phyloP scores from a whole-genome alignment of 2,329 filamentous ascomycete genomes.

The Corinectria fuckeliana region DNA sequence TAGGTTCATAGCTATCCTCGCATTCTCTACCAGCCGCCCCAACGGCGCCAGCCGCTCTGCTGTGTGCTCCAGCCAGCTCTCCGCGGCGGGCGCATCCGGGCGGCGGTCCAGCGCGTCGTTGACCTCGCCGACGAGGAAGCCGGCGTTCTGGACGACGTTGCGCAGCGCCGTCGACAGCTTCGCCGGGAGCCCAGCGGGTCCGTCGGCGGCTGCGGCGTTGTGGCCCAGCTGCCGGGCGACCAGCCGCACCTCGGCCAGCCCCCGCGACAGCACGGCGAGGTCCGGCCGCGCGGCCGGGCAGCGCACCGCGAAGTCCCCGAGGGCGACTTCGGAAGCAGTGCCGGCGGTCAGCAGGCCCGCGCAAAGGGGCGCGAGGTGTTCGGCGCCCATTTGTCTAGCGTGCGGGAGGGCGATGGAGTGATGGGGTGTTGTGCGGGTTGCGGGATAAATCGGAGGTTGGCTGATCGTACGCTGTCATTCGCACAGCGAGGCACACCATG shows the following conservation, averaged over 20 bases:
- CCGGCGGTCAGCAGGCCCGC: conserved; percentile 29
- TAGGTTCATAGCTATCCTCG: conserved; percentile 34
- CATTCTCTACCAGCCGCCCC: conserved; percentile 25
- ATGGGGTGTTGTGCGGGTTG: not conserved
- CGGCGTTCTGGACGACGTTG: conserved; percentile 27
- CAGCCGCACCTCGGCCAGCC: conserved; percentile 38
- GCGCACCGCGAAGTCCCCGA: conserved; percentile 33
- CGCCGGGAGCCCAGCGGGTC: conserved; percentile 16
- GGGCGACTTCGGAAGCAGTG: conserved; percentile 25
- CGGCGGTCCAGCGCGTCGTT: conserved; percentile 30
- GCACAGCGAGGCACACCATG: not conserved
- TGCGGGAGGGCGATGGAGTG: conserved; percentile 6
- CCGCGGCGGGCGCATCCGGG: conserved; percentile 19
- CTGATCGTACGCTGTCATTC: too few relatives aligned
- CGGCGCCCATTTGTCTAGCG: not conserved
- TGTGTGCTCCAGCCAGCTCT: conserved; percentile 33
- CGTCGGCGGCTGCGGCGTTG: conserved; percentile 31
- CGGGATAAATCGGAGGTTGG: not conserved
- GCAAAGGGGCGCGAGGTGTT: conserved; percentile 27
- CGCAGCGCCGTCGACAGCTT: conserved; percentile 23
- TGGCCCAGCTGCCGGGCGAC: conserved; percentile 34
- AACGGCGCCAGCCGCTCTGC: conserved; percentile 32
- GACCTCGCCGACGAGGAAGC: conserved; percentile 29
- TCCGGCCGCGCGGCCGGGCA: conserved; percentile 34
- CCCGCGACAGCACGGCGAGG: conserved; percentile 35